phyloP scores from a whole-genome alignment of 495 filamentous ascomycete genomes.

The Pseudevernia furfuracea region DNA sequence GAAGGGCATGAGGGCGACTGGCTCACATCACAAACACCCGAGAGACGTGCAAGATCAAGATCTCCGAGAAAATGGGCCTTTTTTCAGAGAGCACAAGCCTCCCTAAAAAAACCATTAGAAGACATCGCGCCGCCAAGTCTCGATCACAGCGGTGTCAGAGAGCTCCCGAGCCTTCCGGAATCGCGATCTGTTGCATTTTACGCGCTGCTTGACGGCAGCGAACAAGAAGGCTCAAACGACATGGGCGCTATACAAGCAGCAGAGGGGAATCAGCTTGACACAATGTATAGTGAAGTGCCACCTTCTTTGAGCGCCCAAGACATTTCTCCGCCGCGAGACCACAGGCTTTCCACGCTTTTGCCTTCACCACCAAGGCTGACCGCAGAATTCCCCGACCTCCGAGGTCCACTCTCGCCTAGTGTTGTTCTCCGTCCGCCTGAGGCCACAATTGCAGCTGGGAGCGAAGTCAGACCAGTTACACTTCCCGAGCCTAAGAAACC shows the following conservation, averaged over 20 bases:
- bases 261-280: conserved; percentile 20
- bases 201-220: conserved; percentile 67
- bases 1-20: conserved; percentile 36
- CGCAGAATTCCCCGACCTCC: conserved; percentile 34
- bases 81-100: conserved; percentile 62
- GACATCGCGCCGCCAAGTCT: conserved; percentile 34
- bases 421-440: conserved; percentile 9
- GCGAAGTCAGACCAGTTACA: conserved; percentile 9
- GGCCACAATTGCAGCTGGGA: conserved; percentile 20
- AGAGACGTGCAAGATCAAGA: conserved; percentile 24
- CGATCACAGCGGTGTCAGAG: conserved; percentile 32
- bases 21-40: conserved; percentile 33
- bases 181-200: conserved; percentile 63
- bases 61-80: conserved; percentile 68
- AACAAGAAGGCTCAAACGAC: conserved; percentile 41
- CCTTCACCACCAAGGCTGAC: conserved; percentile 47
- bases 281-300: conserved; percentile 17
- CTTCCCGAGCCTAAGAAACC: conserved; percentile 29
- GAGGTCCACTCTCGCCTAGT: conserved; percentile 20
- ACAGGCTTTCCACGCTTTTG: conserved; percentile 45
- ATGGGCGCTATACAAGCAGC: conserved; percentile 49
- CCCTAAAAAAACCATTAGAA: conserved; percentile 33
- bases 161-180: conserved; percentile 34
- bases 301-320: conserved; percentile 6
- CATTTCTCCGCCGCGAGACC: conserved; percentile 31